These are phyloP conservation scores for Posidonia australis DNA, from an alignment of 106 monocot species.

Conservation along the genomic window DNA sequence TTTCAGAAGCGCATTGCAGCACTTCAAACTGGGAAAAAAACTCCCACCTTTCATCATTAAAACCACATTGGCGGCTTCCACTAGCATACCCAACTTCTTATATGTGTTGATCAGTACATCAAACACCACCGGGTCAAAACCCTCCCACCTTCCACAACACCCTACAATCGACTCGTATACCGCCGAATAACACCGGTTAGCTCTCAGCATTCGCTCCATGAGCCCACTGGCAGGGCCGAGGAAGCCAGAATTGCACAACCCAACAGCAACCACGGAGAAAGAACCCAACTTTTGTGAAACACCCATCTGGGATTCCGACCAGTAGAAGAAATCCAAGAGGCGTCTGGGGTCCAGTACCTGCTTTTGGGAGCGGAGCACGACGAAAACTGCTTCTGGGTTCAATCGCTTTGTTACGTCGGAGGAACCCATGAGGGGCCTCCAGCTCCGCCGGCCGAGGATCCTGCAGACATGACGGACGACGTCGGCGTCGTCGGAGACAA, in stretches of 20 bases:
- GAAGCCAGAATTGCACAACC: conserved; percentile 34
- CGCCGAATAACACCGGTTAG: conserved; percentile 13
- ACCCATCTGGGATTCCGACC: conserved; percentile 32
- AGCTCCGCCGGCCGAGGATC: conserved; percentile 15
- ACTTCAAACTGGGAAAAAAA: conserved; percentile 42
- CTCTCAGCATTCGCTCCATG: conserved; percentile 40
- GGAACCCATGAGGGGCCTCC: conserved; percentile 23
- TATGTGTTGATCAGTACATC: conserved; percentile 49
- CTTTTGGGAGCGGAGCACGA: conserved; percentile 8
- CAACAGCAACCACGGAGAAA: conserved; percentile 39
- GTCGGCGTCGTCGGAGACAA: not conserved
- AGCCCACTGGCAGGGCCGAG: conserved; percentile 31
- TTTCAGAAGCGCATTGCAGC: conserved; percentile 68
- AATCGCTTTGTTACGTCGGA: conserved; percentile 19
- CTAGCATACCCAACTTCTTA: conserved; percentile 48
- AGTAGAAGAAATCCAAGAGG: conserved; percentile 63
- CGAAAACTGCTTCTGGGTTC: conserved; percentile 22
- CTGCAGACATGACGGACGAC: conserved; percentile 15
- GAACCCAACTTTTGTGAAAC: conserved; percentile 28
- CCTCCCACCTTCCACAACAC: not conserved
- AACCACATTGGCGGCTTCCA: conserved; percentile 37
- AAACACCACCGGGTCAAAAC: conserved; percentile 30
- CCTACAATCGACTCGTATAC: conserved; percentile 24
- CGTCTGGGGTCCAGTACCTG: conserved; percentile 15
- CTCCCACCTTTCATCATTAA: conserved; percentile 38